Conservation (phyloP, 805 yeast genomes). For the Ogataea wickerhamii region DNA sequence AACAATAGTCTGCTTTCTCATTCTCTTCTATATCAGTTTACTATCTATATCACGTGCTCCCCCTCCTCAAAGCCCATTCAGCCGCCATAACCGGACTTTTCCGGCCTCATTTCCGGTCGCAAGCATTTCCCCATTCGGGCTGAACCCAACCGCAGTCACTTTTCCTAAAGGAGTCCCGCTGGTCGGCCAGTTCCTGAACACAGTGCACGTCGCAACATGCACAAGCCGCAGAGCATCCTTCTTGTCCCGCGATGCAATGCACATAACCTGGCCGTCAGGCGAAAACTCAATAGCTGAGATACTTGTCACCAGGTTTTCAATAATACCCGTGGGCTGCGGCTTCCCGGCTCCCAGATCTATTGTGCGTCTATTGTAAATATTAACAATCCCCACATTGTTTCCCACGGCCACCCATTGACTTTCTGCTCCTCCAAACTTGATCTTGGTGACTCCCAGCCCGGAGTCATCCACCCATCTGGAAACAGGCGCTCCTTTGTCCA, state of each 20-base stretch:
- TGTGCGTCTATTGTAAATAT: slow-evolving; percentile 63
- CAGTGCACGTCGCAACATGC: slow-evolving; percentile 83
- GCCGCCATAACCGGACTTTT: slow-evolving; percentile 80
- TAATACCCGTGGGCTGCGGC: slow-evolving; percentile 52
- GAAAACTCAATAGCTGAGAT: slow-evolving; percentile 72
- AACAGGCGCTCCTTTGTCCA: slow-evolving; percentile 46
- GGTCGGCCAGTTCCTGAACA: slow-evolving; percentile 95
- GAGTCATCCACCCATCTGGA: slow-evolving; percentile 83
- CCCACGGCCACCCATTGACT: slow-evolving; percentile 90
- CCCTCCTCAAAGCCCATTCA: slow-evolving; percentile 37
- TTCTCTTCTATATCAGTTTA: not conserved
- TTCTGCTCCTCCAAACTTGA: slow-evolving; percentile 65
- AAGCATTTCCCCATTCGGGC: slow-evolving; percentile 77
- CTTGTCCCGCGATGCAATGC: slow-evolving; percentile 79
- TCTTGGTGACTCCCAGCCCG: slow-evolving; percentile 76
- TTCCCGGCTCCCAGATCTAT: slow-evolving; percentile 20
- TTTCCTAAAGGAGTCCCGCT: slow-evolving; percentile 95
- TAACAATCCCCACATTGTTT: slow-evolving; percentile 82
- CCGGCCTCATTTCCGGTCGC: slow-evolving; percentile 92
- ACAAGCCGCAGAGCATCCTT: slow-evolving; percentile 83
- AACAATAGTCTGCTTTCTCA: not conserved
- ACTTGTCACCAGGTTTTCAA: slow-evolving; percentile 80
- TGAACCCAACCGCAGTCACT: slow-evolving; percentile 75
- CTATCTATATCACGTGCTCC: not conserved
- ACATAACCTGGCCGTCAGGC: slow-evolving; percentile 84